Base-by-base conservation (phyloP, 768 basidiomycete genomes). In the Agrocybe chaxingu region DNA sequence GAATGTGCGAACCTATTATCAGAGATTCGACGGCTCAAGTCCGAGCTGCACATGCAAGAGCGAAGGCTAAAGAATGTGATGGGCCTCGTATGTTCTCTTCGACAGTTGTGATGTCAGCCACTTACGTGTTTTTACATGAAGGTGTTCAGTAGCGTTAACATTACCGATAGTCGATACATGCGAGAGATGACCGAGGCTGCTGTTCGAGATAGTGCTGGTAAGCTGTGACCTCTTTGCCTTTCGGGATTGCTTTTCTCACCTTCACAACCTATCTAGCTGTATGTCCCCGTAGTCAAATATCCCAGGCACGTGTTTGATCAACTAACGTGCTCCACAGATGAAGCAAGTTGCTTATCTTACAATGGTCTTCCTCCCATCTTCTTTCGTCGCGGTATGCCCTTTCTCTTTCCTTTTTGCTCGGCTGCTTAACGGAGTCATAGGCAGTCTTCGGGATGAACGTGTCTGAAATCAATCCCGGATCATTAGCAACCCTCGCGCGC, bases 401-500 rank as follows among this genome's bases (percentile, higher is more conserved):
- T 38, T 32, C 44, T 12, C n/a, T 35, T n/a, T 33, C 33, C n/a
- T n/a, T 3, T 11, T 3, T 51, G 24, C 11, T n/a, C 32, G 16
- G 18, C 24, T 24, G 24, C 16, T 24, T 9, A 24, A 19, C 31
- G 37, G 30, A 38, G 16, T 32, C 18, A 2, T 48, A 82, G 82
- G 73, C 67, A 35, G 63, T 82, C 7, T 83, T 83, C 47, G 78
- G 82, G 9, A 84, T 84, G 82, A 84, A 84, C 54, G 66, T 84
- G 9, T 35, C 45, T 31, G 73, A 78, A 61, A 68, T 83, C 44
- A 66, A 61, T 29, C 64, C 51, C 0, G 44, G 64, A n/a, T 70
- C 72, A 1, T 13, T 47, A 0, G 76, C 70, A 32, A 77, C 75
- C 1, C 54, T 81, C 10, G 6, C 47, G 3, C 69, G 70, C 47